Evolutionary conservation across 305 asterid species (phyloP).

Genomic region (Solanum hybrid): DNA sequence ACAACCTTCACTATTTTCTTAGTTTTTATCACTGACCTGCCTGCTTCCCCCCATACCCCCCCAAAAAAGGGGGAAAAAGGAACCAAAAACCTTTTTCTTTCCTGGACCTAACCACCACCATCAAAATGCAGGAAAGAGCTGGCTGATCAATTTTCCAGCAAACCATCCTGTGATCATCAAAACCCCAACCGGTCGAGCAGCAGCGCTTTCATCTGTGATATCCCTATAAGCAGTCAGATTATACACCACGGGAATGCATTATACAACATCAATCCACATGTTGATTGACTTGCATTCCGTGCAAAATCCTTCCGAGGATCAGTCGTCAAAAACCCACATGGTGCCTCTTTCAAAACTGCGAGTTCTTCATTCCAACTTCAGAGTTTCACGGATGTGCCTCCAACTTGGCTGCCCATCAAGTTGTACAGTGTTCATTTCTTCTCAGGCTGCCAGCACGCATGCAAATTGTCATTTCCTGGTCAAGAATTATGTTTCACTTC

Average conservation of each 20-base stretch:
- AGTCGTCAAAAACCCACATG: neutral
- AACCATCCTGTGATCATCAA: neutral
- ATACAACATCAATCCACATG: neutral
- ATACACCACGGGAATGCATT: neutral
- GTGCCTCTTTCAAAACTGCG: neutral
- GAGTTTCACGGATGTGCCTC: neutral
- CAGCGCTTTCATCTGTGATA: neutral
- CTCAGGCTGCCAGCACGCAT: conserved; percentile 89
- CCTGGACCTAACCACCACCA: neutral
- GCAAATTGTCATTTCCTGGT: conserved; percentile 82
- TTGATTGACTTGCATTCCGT: neutral
- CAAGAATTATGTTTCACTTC: conserved; percentile 30
- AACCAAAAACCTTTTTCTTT: neutral
- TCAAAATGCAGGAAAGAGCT: neutral
- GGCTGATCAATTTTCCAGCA: neutral
- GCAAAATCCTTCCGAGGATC: neutral
- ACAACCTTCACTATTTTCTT: conserved; percentile 15
- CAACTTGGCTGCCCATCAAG: neutral
- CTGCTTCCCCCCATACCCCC: conserved; percentile 12
- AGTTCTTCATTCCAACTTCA: neutral
- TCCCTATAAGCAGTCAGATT: neutral
- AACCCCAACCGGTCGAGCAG: neutral
- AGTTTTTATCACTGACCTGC: conserved; percentile 5
- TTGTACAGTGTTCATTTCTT: conserved; percentile 45
- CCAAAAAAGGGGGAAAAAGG: neutral